phyloP scores from a whole-genome alignment of 2,329 filamentous ascomycete genomes.

The Alternaria infectoria region DNA sequence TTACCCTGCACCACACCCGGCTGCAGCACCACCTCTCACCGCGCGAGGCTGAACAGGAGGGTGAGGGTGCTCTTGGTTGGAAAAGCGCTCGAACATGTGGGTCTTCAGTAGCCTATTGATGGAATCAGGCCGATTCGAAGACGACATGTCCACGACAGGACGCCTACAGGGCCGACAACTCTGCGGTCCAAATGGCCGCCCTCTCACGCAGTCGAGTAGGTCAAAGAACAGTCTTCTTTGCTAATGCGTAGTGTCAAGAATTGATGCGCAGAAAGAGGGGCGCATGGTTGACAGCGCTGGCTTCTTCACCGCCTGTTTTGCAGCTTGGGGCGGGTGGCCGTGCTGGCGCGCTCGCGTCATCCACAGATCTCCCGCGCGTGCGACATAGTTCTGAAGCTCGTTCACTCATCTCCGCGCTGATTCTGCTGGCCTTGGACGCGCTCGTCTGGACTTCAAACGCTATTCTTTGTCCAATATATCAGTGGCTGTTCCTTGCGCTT shows the following conservation, averaged over 20 bases:
- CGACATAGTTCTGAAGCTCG: constrained; percentile 21
- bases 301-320: constrained; percentile 28
- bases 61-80: constrained; percentile 27
- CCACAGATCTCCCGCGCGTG: constrained; percentile 31
- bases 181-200: not conserved
- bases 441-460: not conserved
- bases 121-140: constrained; percentile 41
- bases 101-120: constrained; percentile 27
- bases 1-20: constrained; percentile 14
- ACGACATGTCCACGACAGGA: constrained; percentile 13
- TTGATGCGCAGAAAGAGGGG: constrained; percentile 23
- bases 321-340: constrained; percentile 36
- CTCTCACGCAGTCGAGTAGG: not conserved
- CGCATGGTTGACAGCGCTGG: constrained; percentile 30
- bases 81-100: constrained; percentile 21
- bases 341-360: constrained; percentile 28
- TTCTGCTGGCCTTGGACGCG: constrained; percentile 2
- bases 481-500: constrained; percentile 9
- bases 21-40: constrained; percentile 26
- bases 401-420: not conserved
- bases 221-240: not conserved
- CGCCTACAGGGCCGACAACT: not conserved
- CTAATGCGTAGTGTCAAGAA: constrained; percentile 7
- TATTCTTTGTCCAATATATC: not conserved
- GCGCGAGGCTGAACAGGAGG: constrained; percentile 34